A percentile compares a stretch with the other conserved stretches of the same genome.
Conservation (phyloP, 1,284 basidiomycete species). For the Ganoderma leucocontextum region DNA sequence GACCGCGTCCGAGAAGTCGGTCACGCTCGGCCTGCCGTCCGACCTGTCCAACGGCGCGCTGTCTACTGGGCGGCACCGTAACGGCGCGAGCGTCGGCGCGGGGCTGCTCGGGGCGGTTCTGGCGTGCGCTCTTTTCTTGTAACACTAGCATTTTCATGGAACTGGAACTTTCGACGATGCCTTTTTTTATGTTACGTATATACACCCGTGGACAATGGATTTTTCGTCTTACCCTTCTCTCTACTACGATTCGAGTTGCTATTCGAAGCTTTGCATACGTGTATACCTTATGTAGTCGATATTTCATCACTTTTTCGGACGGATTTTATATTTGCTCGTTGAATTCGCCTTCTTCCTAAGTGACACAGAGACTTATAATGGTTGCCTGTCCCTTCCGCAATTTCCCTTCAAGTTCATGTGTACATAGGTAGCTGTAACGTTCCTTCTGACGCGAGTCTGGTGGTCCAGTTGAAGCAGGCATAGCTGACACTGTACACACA, state of each 20-base stretch:
- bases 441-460: not conserved
- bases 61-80: not conserved
- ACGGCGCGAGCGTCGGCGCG: conserved; percentile 6
- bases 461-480: not conserved
- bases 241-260: not conserved
- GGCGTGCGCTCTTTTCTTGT: conserved; percentile 18
- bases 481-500: too few species aligned
- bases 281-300: not conserved
- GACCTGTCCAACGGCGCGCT: conserved; percentile 29
- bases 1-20: conserved; percentile 38
- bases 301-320: not conserved
- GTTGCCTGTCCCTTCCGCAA: not conserved
- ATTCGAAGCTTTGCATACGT: not conserved
- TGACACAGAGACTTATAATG: not conserved
- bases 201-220: conserved; percentile 1
- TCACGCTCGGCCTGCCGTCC: conserved; percentile 48
- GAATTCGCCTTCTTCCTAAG: not conserved
- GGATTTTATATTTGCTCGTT: not conserved
- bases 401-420: not conserved
- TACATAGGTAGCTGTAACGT: not conserved
- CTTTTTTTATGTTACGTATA: not conserved
- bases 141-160: not conserved
- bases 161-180: not conserved
- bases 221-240: not conserved
- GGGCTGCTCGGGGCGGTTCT: conserved; percentile 6